These are phyloP conservation scores for Laburnicola sp. DNA, from an alignment of 2,329 filamentous ascomycete genomes.

Conservation along the genomic window DNA sequence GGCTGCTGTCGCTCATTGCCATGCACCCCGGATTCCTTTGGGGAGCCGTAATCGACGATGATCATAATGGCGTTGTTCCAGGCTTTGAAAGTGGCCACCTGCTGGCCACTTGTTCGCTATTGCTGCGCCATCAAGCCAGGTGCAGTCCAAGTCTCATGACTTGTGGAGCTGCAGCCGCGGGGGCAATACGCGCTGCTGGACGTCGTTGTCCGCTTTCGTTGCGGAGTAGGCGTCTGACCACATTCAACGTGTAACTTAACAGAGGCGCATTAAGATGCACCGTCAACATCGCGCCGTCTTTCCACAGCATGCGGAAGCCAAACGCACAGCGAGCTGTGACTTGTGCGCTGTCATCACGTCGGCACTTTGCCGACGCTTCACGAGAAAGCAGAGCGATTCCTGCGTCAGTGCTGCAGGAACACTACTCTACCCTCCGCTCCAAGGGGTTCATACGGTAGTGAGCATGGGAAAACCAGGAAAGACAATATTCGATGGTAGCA, in stretches of 20 bases:
- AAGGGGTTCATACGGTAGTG: constrained; percentile 17
- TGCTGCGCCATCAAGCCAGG: constrained; percentile 12
- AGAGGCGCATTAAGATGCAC: constrained; percentile 14
- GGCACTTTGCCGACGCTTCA: constrained; percentile 2
- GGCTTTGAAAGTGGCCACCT: constrained; percentile 6
- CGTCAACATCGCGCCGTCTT: constrained; percentile 6
- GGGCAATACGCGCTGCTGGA: constrained; percentile 5
- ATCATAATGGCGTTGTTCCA: constrained; percentile 1
- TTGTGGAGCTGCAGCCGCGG: constrained; percentile 12
- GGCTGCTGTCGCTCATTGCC: constrained; percentile 11
- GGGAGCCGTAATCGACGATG: neutral
- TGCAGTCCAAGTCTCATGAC: constrained; percentile 23
- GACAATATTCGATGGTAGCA: constrained; percentile 25
- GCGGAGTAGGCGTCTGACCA: constrained; percentile 1
- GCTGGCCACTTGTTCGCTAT: constrained; percentile 8
- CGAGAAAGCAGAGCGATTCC: no score
- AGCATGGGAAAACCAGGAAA: constrained; percentile 32
- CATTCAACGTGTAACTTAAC: constrained; percentile 22
- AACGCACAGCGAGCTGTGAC: constrained; percentile 1
- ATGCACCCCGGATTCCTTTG: constrained; percentile 25
- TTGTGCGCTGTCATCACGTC: neutral
- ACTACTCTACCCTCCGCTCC: constrained; percentile 32
- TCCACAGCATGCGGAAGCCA: constrained; percentile 12
- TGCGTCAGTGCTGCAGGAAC: constrained; percentile 23
- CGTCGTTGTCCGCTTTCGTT: constrained; percentile 7